Evolutionary conservation across 331 rosid species (phyloP).

Genomic region (Acacia concinna): DNA sequence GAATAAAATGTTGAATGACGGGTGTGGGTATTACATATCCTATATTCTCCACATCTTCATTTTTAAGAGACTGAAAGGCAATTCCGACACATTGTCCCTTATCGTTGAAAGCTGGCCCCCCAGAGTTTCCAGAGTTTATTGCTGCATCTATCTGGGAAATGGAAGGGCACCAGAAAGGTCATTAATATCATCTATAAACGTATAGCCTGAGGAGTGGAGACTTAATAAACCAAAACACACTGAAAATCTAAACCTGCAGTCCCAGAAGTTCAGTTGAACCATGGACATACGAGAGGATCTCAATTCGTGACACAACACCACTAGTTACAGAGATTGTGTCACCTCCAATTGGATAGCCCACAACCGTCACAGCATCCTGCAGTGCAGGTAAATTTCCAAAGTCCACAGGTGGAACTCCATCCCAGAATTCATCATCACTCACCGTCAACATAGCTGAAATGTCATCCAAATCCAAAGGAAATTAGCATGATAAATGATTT

Average conservation of each 20-base stretch:
- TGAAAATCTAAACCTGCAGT: constrained; percentile 47
- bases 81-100: constrained; percentile 60
- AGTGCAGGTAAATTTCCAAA: constrained; percentile 60
- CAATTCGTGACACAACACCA: constrained; percentile 63
- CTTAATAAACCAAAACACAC: constrained; percentile 3
- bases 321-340: constrained; percentile 73
- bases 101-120: constrained; percentile 57
- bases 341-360: constrained; percentile 63
- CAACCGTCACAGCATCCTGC: constrained; percentile 64
- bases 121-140: constrained; percentile 61
- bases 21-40: constrained; percentile 62
- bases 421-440: constrained; percentile 67
- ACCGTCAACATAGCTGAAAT: constrained; percentile 60
- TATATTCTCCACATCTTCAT: constrained; percentile 58
- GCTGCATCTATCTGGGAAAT: constrained; percentile 58
- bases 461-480: constrained; percentile 26
- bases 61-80: constrained; percentile 61
- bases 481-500: not conserved
- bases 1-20: constrained; percentile 52
- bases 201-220: not conserved
- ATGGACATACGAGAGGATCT: constrained; percentile 64
- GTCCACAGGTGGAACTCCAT: constrained; percentile 58
- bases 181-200: not conserved
- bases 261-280: constrained; percentile 69
- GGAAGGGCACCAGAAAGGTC: constrained; percentile 15